phyloP scores from a whole-genome alignment of 148 eudicot genomes.

The Suaeda aralocaspica region DNA sequence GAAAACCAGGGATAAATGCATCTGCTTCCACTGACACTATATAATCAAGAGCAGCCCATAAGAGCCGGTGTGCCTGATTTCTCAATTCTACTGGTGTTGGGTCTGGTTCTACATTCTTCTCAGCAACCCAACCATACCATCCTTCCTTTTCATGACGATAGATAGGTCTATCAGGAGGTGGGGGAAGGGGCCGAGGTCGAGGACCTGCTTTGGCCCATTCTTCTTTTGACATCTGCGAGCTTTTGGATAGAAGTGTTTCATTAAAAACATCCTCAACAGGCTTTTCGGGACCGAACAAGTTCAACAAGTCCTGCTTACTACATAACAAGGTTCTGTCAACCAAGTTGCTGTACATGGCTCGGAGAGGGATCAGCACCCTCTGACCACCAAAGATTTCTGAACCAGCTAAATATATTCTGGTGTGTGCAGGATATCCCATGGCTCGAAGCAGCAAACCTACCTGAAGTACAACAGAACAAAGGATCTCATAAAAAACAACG shows the following conservation, averaged over 20 bases:
- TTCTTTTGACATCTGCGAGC: slow-evolving; percentile 46
- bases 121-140: slow-evolving; percentile 95
- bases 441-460: slow-evolving; percentile 93
- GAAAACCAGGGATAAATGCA: slow-evolving; percentile 87
- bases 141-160: slow-evolving; percentile 94
- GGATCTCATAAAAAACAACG: neutral
- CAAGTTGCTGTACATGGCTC: slow-evolving; percentile 79
- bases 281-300: slow-evolving; percentile 65
- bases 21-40: slow-evolving; percentile 90
- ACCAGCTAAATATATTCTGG: slow-evolving; percentile 86
- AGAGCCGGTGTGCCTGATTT: slow-evolving; percentile 67
- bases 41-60: slow-evolving; percentile 96
- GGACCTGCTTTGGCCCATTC: slow-evolving; percentile 97
- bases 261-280: slow-evolving; percentile 41
- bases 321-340: slow-evolving; percentile 89
- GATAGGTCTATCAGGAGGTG: slow-evolving; percentile 87
- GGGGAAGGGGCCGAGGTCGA: slow-evolving; percentile 95
- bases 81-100: slow-evolving; percentile 53
- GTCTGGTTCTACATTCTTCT: slow-evolving; percentile 77
- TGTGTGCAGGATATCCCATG: slow-evolving; percentile 85
- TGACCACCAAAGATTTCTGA: slow-evolving; percentile 96
- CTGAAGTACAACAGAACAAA: slow-evolving; percentile 34
- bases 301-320: slow-evolving; percentile 62
- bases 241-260: slow-evolving; percentile 51
- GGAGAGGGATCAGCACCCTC: slow-evolving; percentile 77